Percentiles rank a stretch among this genome's conserved stretches.
Conservation (phyloP, 495 filamentous ascomycete genomes). For the Elasticomyces elasticus region DNA sequence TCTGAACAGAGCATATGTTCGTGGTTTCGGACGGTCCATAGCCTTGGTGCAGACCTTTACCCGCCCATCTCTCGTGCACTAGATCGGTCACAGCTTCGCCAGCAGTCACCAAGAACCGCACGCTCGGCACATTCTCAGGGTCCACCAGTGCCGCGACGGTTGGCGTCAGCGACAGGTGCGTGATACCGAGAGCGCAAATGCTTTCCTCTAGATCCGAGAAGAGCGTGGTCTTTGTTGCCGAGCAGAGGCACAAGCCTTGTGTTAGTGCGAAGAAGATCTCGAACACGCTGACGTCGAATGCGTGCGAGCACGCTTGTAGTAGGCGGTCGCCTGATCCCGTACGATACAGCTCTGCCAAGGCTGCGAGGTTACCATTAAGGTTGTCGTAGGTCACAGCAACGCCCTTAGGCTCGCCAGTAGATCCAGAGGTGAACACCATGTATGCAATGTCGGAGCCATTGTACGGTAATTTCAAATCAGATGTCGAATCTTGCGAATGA, state of each 20-base stretch:
- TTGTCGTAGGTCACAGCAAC: slow-evolving; percentile 59
- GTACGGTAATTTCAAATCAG: slow-evolving; percentile 7
- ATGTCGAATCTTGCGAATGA: background rate
- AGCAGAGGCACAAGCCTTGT: slow-evolving; percentile 61
- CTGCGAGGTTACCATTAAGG: slow-evolving; percentile 56
- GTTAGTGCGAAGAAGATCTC: slow-evolving; percentile 60
- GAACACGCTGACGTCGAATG: slow-evolving; percentile 69
- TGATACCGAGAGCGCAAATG: slow-evolving; percentile 49
- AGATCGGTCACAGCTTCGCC: slow-evolving; percentile 61
- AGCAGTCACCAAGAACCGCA: slow-evolving; percentile 57
- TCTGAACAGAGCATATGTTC: slow-evolving; percentile 61
- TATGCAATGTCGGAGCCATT: slow-evolving; percentile 31
- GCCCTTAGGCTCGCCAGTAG: slow-evolving; percentile 58
- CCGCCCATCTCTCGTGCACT: slow-evolving; percentile 56
- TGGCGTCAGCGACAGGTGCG: slow-evolving; percentile 69
- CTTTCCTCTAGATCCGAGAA: slow-evolving; percentile 52
- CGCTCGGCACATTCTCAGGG: slow-evolving; percentile 50
- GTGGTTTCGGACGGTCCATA: slow-evolving; percentile 67
- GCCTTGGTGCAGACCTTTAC: slow-evolving; percentile 56
- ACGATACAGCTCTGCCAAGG: slow-evolving; percentile 52
- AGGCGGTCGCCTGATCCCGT: slow-evolving; percentile 38
- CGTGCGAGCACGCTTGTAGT: slow-evolving; percentile 63
- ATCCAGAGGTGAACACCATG: slow-evolving; percentile 57
- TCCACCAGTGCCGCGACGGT: slow-evolving; percentile 60
- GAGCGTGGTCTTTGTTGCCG: slow-evolving; percentile 53